These are phyloP conservation scores for Vitellaria paradoxa DNA, from an alignment of 179 eudicot species.

Conservation along the genomic window DNA sequence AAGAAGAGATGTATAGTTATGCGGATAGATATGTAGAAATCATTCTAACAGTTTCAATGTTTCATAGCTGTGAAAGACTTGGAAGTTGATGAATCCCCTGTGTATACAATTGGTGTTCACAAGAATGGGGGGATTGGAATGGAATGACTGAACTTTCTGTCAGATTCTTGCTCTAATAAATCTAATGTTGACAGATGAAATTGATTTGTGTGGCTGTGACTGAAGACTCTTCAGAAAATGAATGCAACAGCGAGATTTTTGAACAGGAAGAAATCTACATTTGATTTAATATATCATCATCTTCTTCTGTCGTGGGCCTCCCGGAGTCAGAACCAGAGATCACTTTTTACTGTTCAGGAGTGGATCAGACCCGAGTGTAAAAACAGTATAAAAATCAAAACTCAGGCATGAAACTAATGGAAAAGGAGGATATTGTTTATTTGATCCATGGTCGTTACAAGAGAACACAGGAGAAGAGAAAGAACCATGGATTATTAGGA, in stretches of 20 bases:
- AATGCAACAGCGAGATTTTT: conserved; percentile 38
- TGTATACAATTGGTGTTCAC: not conserved
- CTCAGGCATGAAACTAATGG: conserved; percentile 6
- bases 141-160: conserved; percentile 12
- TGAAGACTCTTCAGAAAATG: conserved; percentile 21
- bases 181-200: conserved; percentile 14
- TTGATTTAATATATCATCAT: conserved; percentile 37
- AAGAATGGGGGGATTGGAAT: not conserved
- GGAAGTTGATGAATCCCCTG: not conserved
- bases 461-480: not conserved
- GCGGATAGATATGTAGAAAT: not conserved
- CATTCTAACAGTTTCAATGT: not conserved
- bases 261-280: conserved; percentile 21
- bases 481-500: conserved; percentile 9
- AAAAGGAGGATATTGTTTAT: conserved; percentile 7
- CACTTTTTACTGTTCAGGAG: conserved; percentile 17
- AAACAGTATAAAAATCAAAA: not conserved
- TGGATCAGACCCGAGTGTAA: conserved; percentile 20
- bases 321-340: conserved; percentile 20
- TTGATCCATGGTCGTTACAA: conserved; percentile 13
- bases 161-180: conserved; percentile 25
- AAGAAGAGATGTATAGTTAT: not conserved
- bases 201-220: conserved; percentile 21
- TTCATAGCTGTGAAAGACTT: not conserved
- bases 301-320: conserved; percentile 40